Base-by-base conservation (phyloP, 495 filamentous ascomycete genomes). In the Penicillium roqueforti region DNA sequence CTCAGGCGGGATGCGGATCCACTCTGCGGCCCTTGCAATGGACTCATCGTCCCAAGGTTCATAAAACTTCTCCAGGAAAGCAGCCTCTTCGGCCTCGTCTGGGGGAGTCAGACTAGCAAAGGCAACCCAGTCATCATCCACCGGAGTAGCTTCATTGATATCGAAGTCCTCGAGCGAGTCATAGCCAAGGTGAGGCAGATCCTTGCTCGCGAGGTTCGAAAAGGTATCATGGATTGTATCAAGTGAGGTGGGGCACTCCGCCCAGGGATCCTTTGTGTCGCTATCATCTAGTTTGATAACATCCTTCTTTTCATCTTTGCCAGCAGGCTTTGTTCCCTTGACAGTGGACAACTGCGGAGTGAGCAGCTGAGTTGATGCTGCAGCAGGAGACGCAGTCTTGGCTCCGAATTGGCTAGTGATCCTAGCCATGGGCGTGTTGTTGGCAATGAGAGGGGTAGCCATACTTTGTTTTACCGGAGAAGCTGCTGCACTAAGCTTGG, bases 181-280 rank as follows among this genome's bases (percentile, higher is more conserved):
- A 37, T 63, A 67, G 3, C 68, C 73, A 9, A 70, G 50, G 14
- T 62, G 55, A 18, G 47, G 51, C 20, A 63, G 38, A 9, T 51
- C 55, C 23, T 67, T 63, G n/a, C 65, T 65, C 9, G 53, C 51
- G 13, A 75, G 49, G 26, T 64, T 65, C 26, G 61, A 57, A 52
- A 80, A 78, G 13, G 71, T 68, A 45, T 78, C 71, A 26, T 72
- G 67, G 23, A 80, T 69, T 23, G 66, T 58, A 26, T 73, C 67
- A 7, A 73, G 60, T n/a, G 74, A 71, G 31, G 77, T 68, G 22
- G 69, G 59, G 51, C 68, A 76, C 28, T 72, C 63, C 9, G 67
- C 66, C 77, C 77, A 80, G 0, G 66, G 62, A 45, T 78, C 71
- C 36, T 69, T 69, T 5, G 4, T 26, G 25, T 50, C 56, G 11